Evolutionary conservation across 306 rosid genomes (phyloP), one percentile per base, ranked within the genome.

Genomic region (Macrotyloma uniflorum): DNA sequence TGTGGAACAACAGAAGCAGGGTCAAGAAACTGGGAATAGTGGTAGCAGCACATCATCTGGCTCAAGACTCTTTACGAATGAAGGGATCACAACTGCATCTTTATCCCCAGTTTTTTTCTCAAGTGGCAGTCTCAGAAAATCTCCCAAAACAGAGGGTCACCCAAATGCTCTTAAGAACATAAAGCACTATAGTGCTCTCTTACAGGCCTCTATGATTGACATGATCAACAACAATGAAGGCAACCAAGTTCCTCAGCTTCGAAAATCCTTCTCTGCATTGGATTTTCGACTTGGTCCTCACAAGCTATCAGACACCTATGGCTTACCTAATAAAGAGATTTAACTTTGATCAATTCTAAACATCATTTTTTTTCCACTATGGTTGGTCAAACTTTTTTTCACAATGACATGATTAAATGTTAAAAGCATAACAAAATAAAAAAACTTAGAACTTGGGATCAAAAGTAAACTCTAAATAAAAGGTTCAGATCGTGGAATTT

Each of bases 151-250:
- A 0, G 88, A 88, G 50, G 87, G 78, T 35, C 94, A 89, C 63
- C 94, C 89, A 0, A 83, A 78, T 78, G 91, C 89, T 79, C 73
- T 79, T 12, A 87, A 83, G 90, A 91, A 83, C 84, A 80, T 88
- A n/a, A 86, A 86, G 49, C 59, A 69, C 73, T 36, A 76, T 23
- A 79, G 23, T 18, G 19, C 89, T 18, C 89, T 91, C 70, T 77
- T 91, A 32, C 90, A 85, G 10, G 86, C 94, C 55, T 90, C 91
- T 35, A 78, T 83, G 58, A 84, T 67, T 23, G 93, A 87, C 61
- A 77, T 78, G 6, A 71, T 79, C 80, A 80, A 85, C 75, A 88
- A 20, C 64, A 87, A 70, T 36, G 89, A 82, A 72, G 89, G 75
- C 68, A 82, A 51, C 24, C 84, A 82, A 4, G 42, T 80, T 26